Conservation (phyloP, 345 rosid genomes). For the Psidium friedrichsthalianum region DNA sequence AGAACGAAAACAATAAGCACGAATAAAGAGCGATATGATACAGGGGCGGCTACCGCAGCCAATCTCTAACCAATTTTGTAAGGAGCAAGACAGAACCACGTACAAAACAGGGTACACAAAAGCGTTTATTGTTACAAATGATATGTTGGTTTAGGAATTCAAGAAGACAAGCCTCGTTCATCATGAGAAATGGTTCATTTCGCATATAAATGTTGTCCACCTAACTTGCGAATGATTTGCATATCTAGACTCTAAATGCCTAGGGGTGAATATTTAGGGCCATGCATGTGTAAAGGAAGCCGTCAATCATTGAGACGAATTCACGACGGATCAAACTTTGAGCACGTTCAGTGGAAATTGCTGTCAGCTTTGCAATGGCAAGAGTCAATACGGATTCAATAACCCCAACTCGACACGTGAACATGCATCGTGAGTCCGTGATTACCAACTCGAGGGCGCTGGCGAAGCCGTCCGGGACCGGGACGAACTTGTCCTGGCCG, state of each 20-base stretch:
- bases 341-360: background rate
- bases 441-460: constrained; percentile 84
- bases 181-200: background rate
- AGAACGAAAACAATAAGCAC: background rate
- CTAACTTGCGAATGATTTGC: background rate
- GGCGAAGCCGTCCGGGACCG: constrained; percentile 80
- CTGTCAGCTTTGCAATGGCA: background rate
- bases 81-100: background rate
- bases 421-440: background rate
- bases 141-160: background rate
- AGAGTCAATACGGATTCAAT: background rate
- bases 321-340: background rate
- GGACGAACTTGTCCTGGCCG: constrained; percentile 91
- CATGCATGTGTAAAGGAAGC: background rate
- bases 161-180: background rate
- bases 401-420: background rate
- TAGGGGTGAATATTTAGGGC: background rate
- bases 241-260: background rate
- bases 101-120: background rate
- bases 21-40: background rate
- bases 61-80: background rate
- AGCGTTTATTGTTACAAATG: background rate
- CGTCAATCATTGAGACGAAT: background rate
- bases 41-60: background rate
- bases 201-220: background rate